These are phyloP conservation scores for Aspergillus felis DNA, from an alignment of 2,329 filamentous ascomycete genomes.

Conservation along the genomic window DNA sequence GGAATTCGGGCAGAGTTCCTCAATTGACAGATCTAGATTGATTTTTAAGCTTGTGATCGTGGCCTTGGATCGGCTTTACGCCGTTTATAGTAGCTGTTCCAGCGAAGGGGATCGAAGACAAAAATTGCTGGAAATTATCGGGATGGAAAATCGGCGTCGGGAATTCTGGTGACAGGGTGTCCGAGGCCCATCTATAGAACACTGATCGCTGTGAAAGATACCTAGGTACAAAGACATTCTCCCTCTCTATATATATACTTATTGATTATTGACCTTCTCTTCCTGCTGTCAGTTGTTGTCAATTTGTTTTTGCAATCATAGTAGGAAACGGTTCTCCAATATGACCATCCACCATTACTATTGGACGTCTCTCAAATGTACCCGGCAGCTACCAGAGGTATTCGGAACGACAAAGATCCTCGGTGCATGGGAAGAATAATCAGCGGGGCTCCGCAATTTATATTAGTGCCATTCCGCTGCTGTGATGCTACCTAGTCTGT, in stretches of 20 bases:
- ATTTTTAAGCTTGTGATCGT: neutral
- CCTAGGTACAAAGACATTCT: neutral
- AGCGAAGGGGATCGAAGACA: neutral
- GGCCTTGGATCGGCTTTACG: neutral
- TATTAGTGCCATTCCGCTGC: neutral
- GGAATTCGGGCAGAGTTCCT: neutral
- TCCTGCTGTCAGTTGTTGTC: neutral
- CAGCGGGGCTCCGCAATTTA: neutral
- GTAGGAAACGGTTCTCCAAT: neutral
- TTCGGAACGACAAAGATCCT: neutral
- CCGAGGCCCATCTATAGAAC: conserved; percentile 7
- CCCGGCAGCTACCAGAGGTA: neutral
- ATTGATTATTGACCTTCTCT: neutral
- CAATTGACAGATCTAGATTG: neutral
- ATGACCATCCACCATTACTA: neutral
- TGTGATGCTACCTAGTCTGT: neutral
- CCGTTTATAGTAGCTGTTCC: neutral
- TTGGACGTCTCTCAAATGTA: neutral
- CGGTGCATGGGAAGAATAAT: neutral
- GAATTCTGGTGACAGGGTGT: conserved; percentile 1
- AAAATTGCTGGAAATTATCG: conserved; percentile 5
- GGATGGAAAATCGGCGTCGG: conserved; percentile 12
- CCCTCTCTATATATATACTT: neutral
- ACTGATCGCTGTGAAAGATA: neutral
- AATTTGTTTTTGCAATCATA: neutral